Percentiles rank a stretch among this genome's conserved stretches.
phyloP scores from a whole-genome alignment of 257 asterid species.

The Solanum medicagineum region DNA sequence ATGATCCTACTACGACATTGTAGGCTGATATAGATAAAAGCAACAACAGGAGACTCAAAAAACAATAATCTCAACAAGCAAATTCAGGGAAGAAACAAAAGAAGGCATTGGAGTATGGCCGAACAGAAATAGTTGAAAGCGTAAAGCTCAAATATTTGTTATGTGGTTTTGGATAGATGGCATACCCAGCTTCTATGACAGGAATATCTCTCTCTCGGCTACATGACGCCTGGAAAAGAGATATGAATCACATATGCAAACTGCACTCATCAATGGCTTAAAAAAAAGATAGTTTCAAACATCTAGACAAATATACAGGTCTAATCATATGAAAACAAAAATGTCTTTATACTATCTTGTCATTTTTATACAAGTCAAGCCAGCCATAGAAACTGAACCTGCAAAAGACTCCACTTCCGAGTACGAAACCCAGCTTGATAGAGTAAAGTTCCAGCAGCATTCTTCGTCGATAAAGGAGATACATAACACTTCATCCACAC shows the following conservation, averaged over 20 bases:
- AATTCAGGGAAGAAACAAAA: not conserved
- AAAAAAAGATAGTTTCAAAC: not conserved
- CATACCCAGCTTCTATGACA: conserved; percentile 25
- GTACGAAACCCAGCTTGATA: conserved; percentile 8
- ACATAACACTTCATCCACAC: conserved; percentile 15
- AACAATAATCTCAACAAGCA: not conserved
- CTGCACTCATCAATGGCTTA: not conserved
- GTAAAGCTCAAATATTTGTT: not conserved
- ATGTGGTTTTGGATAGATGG: not conserved
- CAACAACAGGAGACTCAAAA: not conserved
- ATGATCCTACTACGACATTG: not conserved
- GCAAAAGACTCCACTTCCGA: conserved; percentile 22
- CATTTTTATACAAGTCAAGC: not conserved
- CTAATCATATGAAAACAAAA: not conserved
- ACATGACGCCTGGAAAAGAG: conserved; percentile 20
- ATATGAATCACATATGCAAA: not conserved
- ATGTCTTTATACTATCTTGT: not conserved
- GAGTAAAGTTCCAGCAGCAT: conserved; percentile 16
- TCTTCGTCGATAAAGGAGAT: conserved; percentile 16
- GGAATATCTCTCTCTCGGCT: conserved; percentile 10
- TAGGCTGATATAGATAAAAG: not conserved
- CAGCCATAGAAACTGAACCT: conserved; percentile 25
- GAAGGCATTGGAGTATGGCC: not conserved
- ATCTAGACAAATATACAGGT: not conserved
- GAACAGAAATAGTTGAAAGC: not conserved